Evolutionary conservation across 768 basidiomycete species (phyloP).

Genomic region (Boletus rubropictus): DNA sequence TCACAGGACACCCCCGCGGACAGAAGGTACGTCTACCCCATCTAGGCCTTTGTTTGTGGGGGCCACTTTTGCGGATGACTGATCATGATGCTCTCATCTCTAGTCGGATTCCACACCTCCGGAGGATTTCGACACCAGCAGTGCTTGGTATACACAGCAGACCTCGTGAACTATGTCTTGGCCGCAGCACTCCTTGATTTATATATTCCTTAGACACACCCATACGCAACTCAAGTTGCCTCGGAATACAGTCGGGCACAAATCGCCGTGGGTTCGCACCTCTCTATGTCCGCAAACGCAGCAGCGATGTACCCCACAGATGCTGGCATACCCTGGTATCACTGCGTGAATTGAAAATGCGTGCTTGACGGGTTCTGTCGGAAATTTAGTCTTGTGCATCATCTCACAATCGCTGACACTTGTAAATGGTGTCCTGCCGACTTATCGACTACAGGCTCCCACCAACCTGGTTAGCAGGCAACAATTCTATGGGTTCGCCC

Average conservation of each 20-base stretch:
- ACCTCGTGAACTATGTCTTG: conserved; percentile 29
- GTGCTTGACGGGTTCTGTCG: background rate
- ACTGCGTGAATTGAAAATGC: background rate
- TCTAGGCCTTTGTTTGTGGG: background rate
- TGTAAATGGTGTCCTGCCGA: background rate
- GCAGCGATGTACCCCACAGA: background rate
- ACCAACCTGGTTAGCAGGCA: background rate
- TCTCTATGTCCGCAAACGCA: background rate
- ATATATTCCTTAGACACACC: conserved; percentile 17
- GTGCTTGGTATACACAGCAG: conserved; percentile 66
- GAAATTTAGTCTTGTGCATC: background rate
- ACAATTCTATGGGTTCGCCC: background rate
- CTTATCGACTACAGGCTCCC: background rate
- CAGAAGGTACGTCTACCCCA: conserved; percentile 60
- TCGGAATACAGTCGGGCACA: conserved; percentile 1
- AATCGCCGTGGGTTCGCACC: background rate
- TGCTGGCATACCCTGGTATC: background rate
- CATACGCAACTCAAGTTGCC: background rate
- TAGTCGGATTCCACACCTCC: conserved; percentile 69
- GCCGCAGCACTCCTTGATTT: conserved; percentile 20
- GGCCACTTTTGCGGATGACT: background rate
- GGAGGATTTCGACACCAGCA: conserved; percentile 64
- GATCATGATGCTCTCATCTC: background rate
- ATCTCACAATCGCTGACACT: background rate
- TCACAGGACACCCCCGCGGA: conserved; percentile 84